Evolutionary conservation across 1,284 basidiomycete genomes (phyloP), one percentile per base, ranked within the genome.

Genomic region (Agaricales sp.): DNA sequence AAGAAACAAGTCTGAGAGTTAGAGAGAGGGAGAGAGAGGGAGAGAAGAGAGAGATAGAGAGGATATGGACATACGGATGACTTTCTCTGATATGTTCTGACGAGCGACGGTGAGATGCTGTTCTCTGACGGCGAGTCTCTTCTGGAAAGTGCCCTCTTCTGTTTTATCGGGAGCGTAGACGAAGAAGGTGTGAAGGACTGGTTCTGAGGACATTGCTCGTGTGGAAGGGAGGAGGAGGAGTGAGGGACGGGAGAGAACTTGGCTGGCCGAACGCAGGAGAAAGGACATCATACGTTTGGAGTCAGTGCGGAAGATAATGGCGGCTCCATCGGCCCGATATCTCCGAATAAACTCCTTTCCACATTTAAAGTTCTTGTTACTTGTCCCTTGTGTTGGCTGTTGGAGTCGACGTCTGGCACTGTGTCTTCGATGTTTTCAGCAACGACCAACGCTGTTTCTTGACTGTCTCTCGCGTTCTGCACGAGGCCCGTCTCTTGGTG

Each of bases 101-200:
- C 70, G 68, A 6, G 73, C 67, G 21, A 50, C 59, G 38, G 61
- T 64, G 14, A 78, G 55, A 59, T 80, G 78, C 21, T 60, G 56
- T 6, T 61, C 55, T 49, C 77, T 64, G 3, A 78, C 73, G 1
- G 70, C 66, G 51, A 76, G 61, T 49, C 78, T 67, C 20, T 67
- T 67, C 20, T 67, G 64, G 38, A 74, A 69, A 3, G 73, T 68
- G 3, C 67, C 76, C 50, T 68, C 67, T 44, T 75, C 71, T 8
- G 67, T 69, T 53, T 64, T 69, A 53, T 80, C 77, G 2, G 75
- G 76, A 2, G 75, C 74, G 57, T 73, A 78, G 22, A 80, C 71
- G 50, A 78, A 55, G 58, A 74, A 78, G 8, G 59, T 58, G 11
- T 66, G 67, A 14, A 54, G 56, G 38, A 54, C 48, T 16, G 61